Evolutionary conservation across 2,329 filamentous ascomycete genomes (phyloP).

Genomic region (Tolypocladium cylindrosporum): DNA sequence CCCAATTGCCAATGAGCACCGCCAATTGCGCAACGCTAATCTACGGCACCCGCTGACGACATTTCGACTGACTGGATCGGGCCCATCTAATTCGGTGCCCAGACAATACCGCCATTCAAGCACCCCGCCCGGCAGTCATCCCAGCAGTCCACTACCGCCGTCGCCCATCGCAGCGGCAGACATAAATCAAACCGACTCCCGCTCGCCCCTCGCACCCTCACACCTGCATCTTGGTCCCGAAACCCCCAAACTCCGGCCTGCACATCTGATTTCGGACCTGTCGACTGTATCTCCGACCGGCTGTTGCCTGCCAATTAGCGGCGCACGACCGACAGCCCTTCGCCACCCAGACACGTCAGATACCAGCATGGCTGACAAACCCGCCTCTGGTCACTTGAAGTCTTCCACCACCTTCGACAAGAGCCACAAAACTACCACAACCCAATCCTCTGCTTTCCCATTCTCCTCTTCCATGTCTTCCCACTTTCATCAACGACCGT

Average conservation of each 20-base stretch:
- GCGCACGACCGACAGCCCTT: neutral
- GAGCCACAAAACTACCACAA: constrained; percentile 4
- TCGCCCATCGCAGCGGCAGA: neutral
- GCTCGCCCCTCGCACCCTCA: neutral
- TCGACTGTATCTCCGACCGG: neutral
- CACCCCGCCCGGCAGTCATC: neutral
- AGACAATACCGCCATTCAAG: neutral
- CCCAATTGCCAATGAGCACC: neutral
- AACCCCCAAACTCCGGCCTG: neutral
- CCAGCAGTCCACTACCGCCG: neutral
- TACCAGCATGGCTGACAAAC: constrained; percentile 25
- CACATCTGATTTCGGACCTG: neutral
- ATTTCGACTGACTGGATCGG: constrained; percentile 2
- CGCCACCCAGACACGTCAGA: constrained; percentile 1
- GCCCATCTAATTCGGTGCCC: neutral
- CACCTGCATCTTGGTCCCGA: neutral
- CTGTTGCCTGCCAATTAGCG: neutral
- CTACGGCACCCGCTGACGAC: neutral
- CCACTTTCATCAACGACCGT: constrained; percentile 5
- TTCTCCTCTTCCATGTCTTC: constrained; percentile 5
- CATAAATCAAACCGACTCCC: neutral
- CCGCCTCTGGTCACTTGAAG: constrained; percentile 13
- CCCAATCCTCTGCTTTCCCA: constrained; percentile 7
- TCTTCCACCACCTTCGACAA: constrained; percentile 22
- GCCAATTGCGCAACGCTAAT: constrained; percentile 2